Evolutionary conservation across 2,329 filamentous ascomycete genomes (phyloP), one percentile per base, ranked within the genome.

Genomic region (Botrytis elliptica): DNA sequence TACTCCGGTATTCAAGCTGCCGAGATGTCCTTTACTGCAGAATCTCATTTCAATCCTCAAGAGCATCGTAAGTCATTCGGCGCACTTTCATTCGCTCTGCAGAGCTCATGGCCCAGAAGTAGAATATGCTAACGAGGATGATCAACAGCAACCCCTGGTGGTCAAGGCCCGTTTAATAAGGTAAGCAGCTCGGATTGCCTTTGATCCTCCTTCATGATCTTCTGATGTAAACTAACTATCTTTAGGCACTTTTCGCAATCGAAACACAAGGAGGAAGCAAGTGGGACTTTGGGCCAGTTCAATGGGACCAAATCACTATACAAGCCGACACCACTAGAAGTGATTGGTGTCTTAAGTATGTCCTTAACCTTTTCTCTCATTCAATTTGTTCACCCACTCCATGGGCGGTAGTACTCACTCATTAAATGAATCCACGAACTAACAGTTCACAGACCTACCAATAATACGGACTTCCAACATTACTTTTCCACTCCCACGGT

Each of bases 241-340:
- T 44, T 49, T 33, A 69, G 49, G 38, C 20, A 57, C n/a, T 69
- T 4, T 69, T 69, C 20, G 66, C 66, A 29, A 57, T 57, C 7
- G 66, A 69, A 57, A 57, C 66, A 44, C 66, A 57, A 25, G 29
- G n/a, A 69, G 36, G 49, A 33, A 42, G 36, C 33, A 69, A 14
- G 18, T 69, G 49, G 66, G 49, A 69, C 22, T 69, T 69, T 10
- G 66, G 66, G 1, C n/a, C 66, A 57, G 66, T 69, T 42, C 66
- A 57, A 33, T 69, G 66, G 66, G 66, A 57, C 22, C 49, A 42
- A 44, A 57, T 69, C 6, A 57, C 6, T 5, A 69, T 69, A 69
- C 36, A 69, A 33, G 66, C 66, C 16, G 52, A 42, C 10, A 69
- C 66, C 33, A 57, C 49, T 33, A 57, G 49, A 25, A 57, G 66